phyloP scores from a whole-genome alignment of 108 stramenopile species.

The Schizochytrium sp. region DNA sequence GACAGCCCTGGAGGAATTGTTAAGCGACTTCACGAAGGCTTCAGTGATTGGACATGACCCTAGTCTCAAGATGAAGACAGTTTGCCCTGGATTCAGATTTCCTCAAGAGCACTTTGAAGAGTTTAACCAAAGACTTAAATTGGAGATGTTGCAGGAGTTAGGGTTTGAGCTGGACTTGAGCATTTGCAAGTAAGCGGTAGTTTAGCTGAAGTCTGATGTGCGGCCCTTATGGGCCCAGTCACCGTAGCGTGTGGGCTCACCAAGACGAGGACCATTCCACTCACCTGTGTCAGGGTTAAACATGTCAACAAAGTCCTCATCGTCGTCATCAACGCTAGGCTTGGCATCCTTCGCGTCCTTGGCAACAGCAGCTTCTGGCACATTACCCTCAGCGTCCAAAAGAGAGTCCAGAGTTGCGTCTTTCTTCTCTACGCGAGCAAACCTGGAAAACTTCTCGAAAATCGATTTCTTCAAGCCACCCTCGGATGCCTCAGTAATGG shows the following conservation, averaged over 20 bases:
- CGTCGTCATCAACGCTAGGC: slow-evolving; percentile 19
- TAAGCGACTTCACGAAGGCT: too few relatives aligned
- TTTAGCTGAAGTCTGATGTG: slow-evolving; percentile 30
- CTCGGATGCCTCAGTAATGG: not conserved
- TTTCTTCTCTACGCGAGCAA: slow-evolving; percentile 19
- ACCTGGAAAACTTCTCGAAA: slow-evolving; percentile 43
- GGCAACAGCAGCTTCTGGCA: not conserved
- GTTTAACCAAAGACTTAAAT: too few relatives aligned
- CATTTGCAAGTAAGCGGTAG: not conserved
- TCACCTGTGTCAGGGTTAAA: slow-evolving; percentile 56
- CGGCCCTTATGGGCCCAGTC: slow-evolving; percentile 61
- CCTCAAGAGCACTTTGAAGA: too few relatives aligned
- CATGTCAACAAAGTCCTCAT: slow-evolving; percentile 58
- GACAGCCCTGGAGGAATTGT: too few relatives aligned
- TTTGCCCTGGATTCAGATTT: too few relatives aligned
- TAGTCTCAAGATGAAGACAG: too few relatives aligned
- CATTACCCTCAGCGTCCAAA: not conserved
- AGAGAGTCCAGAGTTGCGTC: slow-evolving; percentile 23
- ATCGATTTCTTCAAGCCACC: slow-evolving; percentile 16
- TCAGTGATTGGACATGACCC: too few relatives aligned
- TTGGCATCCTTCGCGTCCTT: not conserved
- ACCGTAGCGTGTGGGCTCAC: slow-evolving; percentile 42
- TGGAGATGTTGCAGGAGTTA: too few relatives aligned
- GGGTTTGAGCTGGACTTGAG: too few relatives aligned
- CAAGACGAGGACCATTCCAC: slow-evolving; percentile 45